phyloP scores from a whole-genome alignment of 2,329 filamentous ascomycete genomes.

The Pestalotiopsis fici region DNA sequence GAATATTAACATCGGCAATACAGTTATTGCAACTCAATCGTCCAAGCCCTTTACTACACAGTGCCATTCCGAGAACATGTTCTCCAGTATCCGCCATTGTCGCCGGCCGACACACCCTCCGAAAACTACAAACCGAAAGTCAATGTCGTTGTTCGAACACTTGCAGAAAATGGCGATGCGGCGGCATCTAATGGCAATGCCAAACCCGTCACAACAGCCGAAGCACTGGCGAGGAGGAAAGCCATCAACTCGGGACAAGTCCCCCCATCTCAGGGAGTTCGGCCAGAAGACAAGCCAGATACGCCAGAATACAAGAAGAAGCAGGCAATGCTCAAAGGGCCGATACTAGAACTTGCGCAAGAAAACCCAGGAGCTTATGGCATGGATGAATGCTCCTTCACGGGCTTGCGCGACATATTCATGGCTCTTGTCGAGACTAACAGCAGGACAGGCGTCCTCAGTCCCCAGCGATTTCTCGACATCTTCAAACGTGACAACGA shows the following conservation, averaged over 20 bases:
- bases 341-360: constrained; percentile 80
- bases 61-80: constrained; percentile 92
- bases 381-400: constrained; percentile 95
- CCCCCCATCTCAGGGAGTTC: constrained; percentile 52
- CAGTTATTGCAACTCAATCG: constrained; percentile 97
- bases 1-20: constrained; percentile 25
- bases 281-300: constrained; percentile 91
- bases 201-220: constrained; percentile 55
- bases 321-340: constrained; percentile 83
- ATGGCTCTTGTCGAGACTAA: constrained; percentile 81
- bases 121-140: constrained; percentile 59
- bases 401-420: constrained; percentile 94
- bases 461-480: constrained; percentile 89
- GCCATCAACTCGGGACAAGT: constrained; percentile 55
- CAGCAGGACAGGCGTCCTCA: constrained; percentile 85
- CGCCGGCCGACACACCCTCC: constrained; percentile 65
- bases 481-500: constrained; percentile 94
- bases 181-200: constrained; percentile 45
- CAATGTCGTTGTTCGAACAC: constrained; percentile 61
- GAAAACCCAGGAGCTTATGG: constrained; percentile 81
- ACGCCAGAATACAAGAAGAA: constrained; percentile 99
- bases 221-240: constrained; percentile 58
- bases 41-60: constrained; percentile 96
- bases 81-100: constrained; percentile 81
- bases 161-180: constrained; percentile 50